phyloP scores from a whole-genome alignment of 108 stramenopile genomes.

The Nitzschia palea region DNA sequence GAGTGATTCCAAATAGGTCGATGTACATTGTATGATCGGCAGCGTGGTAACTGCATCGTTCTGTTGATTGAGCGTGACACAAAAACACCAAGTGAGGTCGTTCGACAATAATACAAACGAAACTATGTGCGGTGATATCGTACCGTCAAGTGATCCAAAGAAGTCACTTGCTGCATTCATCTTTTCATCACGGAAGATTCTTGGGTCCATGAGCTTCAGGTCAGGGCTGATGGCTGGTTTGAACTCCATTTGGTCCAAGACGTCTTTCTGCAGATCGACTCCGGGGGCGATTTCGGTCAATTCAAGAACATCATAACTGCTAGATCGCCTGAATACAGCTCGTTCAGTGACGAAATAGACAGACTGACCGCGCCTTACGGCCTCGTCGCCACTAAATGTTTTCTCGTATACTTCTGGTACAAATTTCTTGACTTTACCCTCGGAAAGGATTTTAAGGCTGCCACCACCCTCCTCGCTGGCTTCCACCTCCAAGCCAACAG shows the following conservation, averaged over 20 bases:
- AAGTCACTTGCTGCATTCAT: slow-evolving; percentile 51
- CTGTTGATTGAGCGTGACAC: slow-evolving; percentile 1
- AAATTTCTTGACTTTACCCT: slow-evolving; percentile 76
- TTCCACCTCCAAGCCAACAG: slow-evolving; percentile 63
- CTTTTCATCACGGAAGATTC: slow-evolving; percentile 54
- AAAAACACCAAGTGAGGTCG: too few species aligned
- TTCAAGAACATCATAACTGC: slow-evolving; percentile 55
- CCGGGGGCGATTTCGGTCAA: slow-evolving; percentile 85
- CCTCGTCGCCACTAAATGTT: slow-evolving; percentile 76
- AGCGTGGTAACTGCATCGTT: slow-evolving; percentile 50
- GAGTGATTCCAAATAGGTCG: slow-evolving; percentile 59
- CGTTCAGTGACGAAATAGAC: slow-evolving; percentile 80
- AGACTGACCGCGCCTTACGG: slow-evolving; percentile 69
- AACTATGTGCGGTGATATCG: not conserved
- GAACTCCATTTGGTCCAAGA: slow-evolving; percentile 81
- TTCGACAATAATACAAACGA: too few species aligned
- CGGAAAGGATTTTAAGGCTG: slow-evolving; percentile 50
- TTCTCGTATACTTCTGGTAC: slow-evolving; percentile 59
- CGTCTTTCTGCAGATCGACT: slow-evolving; percentile 73
- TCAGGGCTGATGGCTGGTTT: slow-evolving; percentile 54
- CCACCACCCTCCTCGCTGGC: slow-evolving; percentile 49
- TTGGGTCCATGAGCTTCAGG: slow-evolving; percentile 59
- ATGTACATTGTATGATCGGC: slow-evolving; percentile 59
- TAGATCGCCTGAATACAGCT: slow-evolving; percentile 71
- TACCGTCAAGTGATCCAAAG: slow-evolving; percentile 48